Base-by-base conservation (phyloP, 208 protist species). In the Acanthamoeba polyphaga region DNA sequence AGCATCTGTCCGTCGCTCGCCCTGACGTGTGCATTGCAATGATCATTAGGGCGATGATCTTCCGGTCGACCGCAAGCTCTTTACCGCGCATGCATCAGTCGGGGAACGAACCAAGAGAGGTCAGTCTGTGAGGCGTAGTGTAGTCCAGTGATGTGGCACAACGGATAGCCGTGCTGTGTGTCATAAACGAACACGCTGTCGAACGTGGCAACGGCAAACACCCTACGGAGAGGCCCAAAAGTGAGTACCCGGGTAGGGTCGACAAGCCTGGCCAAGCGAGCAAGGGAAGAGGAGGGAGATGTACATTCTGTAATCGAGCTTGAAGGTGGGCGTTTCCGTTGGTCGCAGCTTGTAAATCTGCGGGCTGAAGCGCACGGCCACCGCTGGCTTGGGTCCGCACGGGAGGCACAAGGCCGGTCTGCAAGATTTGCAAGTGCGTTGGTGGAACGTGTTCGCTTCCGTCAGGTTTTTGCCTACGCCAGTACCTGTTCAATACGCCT, bases 101-200 rank as follows among this genome's bases (percentile, higher is more conserved):
- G 27, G 60, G 10, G 29, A 43, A 32, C 29, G 22, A 43, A 92
- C 87, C 87, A 92, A 27, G 62, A 24, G 24, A 92, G 87, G 15
- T 92, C 87, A 13, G 87, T 92, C n/a, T 76, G 87, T 5, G 87
- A 29, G 17, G 87, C 87, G 64, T 92, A 92, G 43, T 92, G 87
- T 8, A 92, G 87, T 10, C 64, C 87, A 6, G 87, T 58, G 46
- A 92, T 27, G 62, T 76, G 34, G 64, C 87, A 76, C 6, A 92
- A 15, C 15, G 87, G 87, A n/a, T 92, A 92, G 5, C n/a, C 64
- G 62, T 92, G 87, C 19, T 92, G 87, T 15, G 87, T 92, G 62
- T 92, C 87, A 51, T 92, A 92, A 2, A 92, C 64, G 27, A 92
- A 34, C 64, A 92, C 87, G 62, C 60, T 49, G 38, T 74, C 62